Evolutionary conservation across 768 basidiomycete genomes (phyloP), one percentile per base, ranked within the genome.

Genomic region (Panaeolus cyanescens): DNA sequence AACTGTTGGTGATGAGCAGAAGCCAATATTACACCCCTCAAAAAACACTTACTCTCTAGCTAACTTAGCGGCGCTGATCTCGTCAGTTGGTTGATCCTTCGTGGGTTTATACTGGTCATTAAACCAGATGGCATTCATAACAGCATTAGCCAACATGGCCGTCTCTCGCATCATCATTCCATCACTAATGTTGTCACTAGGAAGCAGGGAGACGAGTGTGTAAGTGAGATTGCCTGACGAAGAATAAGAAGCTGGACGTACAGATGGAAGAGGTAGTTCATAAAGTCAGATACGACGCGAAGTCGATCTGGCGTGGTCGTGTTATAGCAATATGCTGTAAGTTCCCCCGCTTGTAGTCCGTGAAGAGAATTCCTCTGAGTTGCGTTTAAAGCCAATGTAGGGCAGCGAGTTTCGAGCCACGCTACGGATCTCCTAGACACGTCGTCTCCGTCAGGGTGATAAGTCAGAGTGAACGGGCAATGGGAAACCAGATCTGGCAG

Each of bases 171-270:
- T 83, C 79, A 88, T 84, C 88, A 91, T 89, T 56, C 89, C 88
- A 68, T 92, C 90, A 67, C 88, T 90, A 70, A 92, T 83, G 70
- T 93, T 86, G 70, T 93, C 91, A 34, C 81, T 82, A 63, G 13
- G 66, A 50, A 50, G 45, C 45, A 50, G 45, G 30, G 33, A 34
- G 45, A 12, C 25, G 25, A 28, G 45, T 56, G 62, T 32, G 58
- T 60, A 50, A 56, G 60, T 59, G 39, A 62, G 59, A 58, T 61
- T 45, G 59, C 60, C 59, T 61, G 40, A 58, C 32, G 57, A 63
- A 58, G 31, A 39, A 56, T 56, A 31, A 56, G 59, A 62, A 59
- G 4, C 42, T 31, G 25, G 60, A 76, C 81, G 50, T 60, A 83
- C 82, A 85, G 65, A 67, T 83, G 82, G 70, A 85, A 85, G 4